These are phyloP conservation scores for Irpex sp. DNA, from an alignment of 1,284 basidiomycete species.

Conservation along the genomic window DNA sequence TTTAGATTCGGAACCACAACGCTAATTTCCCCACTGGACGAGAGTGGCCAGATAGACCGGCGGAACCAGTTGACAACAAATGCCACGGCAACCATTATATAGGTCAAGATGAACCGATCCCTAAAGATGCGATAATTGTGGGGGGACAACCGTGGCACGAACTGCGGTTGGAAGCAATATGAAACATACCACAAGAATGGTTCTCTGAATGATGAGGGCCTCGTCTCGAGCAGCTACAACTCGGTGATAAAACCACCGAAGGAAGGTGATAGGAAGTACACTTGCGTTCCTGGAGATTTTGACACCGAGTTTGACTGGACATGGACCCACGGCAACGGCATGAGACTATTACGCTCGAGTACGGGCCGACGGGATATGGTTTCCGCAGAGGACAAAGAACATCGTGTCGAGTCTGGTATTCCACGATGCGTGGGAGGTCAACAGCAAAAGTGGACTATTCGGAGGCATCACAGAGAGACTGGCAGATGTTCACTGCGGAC, in stretches of 20 bases:
- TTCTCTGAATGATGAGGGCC: not conserved
- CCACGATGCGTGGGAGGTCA: slow-evolving; percentile 2
- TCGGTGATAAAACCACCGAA: not conserved
- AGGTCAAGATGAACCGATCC: not conserved
- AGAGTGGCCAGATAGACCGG: not conserved
- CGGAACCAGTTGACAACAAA: not conserved
- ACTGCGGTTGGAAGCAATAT: not conserved
- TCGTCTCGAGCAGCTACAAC: not conserved
- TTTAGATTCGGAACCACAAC: not conserved
- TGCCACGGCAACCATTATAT: not conserved
- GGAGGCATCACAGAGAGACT: not conserved
- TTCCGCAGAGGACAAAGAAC: not conserved
- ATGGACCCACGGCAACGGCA: not conserved
- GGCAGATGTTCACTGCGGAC: not conserved
- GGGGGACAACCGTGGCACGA: not conserved
- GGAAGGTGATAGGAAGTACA: not conserved
- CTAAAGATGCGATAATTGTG: not conserved
- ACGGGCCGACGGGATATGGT: not conserved
- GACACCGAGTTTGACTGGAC: not conserved
- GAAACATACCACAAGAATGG: not conserved
- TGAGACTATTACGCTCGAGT: not conserved
- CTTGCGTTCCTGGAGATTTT: not conserved
- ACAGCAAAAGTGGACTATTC: not conserved
- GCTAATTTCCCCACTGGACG: not conserved
- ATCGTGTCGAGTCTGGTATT: not conserved